Evolutionary conservation across 345 rosid species (phyloP), one percentile per base, ranked within the genome.

Genomic region (Heritiera littoralis): DNA sequence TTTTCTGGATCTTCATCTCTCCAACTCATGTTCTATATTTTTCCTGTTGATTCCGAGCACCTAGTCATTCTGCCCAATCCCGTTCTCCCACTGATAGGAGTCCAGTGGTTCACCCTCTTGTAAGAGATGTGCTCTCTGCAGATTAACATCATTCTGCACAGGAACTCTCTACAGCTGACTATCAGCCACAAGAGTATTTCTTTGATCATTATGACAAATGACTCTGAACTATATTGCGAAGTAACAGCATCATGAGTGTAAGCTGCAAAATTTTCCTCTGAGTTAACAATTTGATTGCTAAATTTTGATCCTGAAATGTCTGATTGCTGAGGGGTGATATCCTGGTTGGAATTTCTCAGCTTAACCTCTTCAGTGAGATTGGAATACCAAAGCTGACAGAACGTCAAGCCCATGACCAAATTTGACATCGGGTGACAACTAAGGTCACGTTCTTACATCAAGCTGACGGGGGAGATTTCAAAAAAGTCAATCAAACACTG

Each of bases 141-240:
- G 45, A 60, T 78, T 77, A 60, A 4, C 81, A 77, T 75, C 83
- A 43, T 54, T 85, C 84, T 88, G 84, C 48, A 30, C 74, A 66
- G 80, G 40, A 45, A 54, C 73, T 63, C 54, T 70, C 12, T 8
- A 43, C 23, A 38, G 49, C 55, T 78, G 67, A 11, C 51, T 69
- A 80, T 78, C 80, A 80, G 73, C 38, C 75, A 76, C 64, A 54
- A 64, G 76, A 6, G 81, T 64, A 23, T 60, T 18, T 75, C 75
- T 77, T 83, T 85, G 89, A 59, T 82, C 80, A 63, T 88, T 87
- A 87, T 86, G 83, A 94, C 88, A 28, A 97, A 93, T 23, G 93
- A 49, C 58, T 86, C 90, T 43, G 98, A 90, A 72, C 77, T 83
- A 72, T 70, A 66, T 68, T 75, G 84, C 54, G 80, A 84, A 76